phyloP scores from a whole-genome alignment of 1,284 basidiomycete genomes.

The Melampsora americana region DNA sequence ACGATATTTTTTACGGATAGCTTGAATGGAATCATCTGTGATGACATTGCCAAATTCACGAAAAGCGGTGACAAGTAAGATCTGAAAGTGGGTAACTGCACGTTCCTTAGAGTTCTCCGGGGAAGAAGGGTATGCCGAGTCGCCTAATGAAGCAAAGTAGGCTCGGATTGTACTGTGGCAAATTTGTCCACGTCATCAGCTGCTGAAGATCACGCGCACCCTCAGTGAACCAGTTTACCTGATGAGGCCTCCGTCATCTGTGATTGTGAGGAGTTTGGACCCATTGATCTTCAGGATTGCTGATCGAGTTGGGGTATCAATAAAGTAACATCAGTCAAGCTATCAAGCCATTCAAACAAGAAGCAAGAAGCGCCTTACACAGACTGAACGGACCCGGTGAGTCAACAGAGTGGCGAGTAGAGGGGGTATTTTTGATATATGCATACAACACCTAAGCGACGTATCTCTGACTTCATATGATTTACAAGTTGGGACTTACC shows the following conservation, averaged over 20 bases:
- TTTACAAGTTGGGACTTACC: conserved; percentile 5
- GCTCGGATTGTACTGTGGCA: conserved; percentile 74
- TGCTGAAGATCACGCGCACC: neutral
- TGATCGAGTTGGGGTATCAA: conserved; percentile 50
- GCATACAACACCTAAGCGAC: neutral
- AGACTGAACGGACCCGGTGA: neutral
- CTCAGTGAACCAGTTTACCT: conserved; percentile 63
- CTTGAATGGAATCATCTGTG: conserved; percentile 88
- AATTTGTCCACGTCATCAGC: neutral
- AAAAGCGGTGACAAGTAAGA: conserved; percentile 85
- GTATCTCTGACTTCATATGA: neutral
- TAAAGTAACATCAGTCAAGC: neutral
- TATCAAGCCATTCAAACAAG: neutral
- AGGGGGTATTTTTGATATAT: neutral
- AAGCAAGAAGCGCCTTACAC: neutral
- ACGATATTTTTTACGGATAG: conserved; percentile 80
- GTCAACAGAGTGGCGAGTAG: neutral
- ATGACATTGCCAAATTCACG: conserved; percentile 88
- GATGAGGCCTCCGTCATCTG: conserved; percentile 96
- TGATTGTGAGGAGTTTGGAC: conserved; percentile 84
- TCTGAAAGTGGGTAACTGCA: conserved; percentile 96
- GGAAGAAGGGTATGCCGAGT: conserved; percentile 89
- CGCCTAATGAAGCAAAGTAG: conserved; percentile 89
- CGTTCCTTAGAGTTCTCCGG: conserved; percentile 75
- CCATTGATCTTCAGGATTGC: conserved; percentile 99